phyloP scores from a whole-genome alignment of 441 rosid genomes.

The Euphorbia celastroides region DNA sequence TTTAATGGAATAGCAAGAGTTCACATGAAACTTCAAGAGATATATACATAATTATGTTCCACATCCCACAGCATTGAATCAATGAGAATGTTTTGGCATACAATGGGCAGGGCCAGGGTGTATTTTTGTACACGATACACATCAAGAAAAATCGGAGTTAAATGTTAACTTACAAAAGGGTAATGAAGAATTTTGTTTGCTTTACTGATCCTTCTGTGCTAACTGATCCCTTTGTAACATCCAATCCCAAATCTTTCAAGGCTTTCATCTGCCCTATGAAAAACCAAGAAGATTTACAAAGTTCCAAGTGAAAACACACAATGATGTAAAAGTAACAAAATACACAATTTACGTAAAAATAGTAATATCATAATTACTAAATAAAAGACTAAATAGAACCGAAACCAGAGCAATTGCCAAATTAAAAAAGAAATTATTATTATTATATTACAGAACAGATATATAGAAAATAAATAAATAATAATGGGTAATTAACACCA shows the following conservation, averaged over 20 bases:
- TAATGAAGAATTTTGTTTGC: slow-evolving; percentile 70
- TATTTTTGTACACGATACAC: neutral
- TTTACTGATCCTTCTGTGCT: slow-evolving; percentile 68
- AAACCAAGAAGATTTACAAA: slow-evolving; percentile 11
- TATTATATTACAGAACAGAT: too few relatives aligned
- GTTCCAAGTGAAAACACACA: neutral
- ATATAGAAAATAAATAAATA: too few relatives aligned
- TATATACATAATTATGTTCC: neutral
- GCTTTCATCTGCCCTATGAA: slow-evolving; percentile 63
- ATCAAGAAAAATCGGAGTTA: neutral
- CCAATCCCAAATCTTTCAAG: slow-evolving; percentile 81
- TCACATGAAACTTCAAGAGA: slow-evolving; percentile 7
- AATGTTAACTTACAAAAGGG: slow-evolving; percentile 50
- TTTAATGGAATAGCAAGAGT: neutral
- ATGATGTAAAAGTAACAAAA: neutral
- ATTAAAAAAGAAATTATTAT: too few relatives aligned
- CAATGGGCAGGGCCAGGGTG: neutral
- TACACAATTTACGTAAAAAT: too few relatives aligned
- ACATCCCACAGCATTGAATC: slow-evolving; percentile 2
- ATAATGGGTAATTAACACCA: too few relatives aligned
- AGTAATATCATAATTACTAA: too few relatives aligned
- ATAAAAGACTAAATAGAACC: too few relatives aligned
- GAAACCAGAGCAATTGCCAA: too few relatives aligned
- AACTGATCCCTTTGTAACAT: slow-evolving; percentile 80
- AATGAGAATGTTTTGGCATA: neutral